Evolutionary conservation across 148 eudicot genomes (phyloP), one percentile per base, ranked within the genome.

Genomic region (Arctostaphylos glauca): DNA sequence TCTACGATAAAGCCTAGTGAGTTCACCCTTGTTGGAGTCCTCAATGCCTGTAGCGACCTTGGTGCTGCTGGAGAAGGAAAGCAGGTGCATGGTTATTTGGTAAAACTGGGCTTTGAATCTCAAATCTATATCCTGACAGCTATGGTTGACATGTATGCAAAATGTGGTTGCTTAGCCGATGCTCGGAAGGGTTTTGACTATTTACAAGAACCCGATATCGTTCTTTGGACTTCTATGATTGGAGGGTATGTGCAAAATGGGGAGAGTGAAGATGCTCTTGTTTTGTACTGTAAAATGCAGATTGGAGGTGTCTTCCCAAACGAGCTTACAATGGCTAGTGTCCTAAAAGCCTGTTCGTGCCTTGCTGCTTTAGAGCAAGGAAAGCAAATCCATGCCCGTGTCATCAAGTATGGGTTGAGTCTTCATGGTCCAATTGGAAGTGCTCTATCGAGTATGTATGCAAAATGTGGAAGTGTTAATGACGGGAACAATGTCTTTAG

Each of bases 191-290:
- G 92, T 16, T 91, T 91, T 60, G 89, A 90, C 74, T 85, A 76
- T 86, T 85, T 91, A 80, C 82, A 66, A 77, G 88, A 84, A 80
- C 94, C 94, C 5, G 92, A 91, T 85, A 82, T 90, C 53, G 94
- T 91, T 78, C 81, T 90, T 77, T 91, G 94, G 92, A 91, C 91
- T n/a, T 91, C 92, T 25, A 90, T 91, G 88, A 90, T 91, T 74
- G 91, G 88, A 10, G 94, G 91, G n/a, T 90, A 88, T 84, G 87
- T 90, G 80, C 89, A 88, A 73, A 86, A 87, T 49, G 92, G 90
- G 49, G 90, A 87, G 50, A 87, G 82, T 74, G 92, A 91, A 81
- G 88, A 81, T 44, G 91, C 94, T 72, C 83, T 91, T 86, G 83
- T 78, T 85, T 85, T 91, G 81, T 91, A 90, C 80, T 85, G 86